phyloP scores from a whole-genome alignment of 2,329 filamentous ascomycete genomes.

The Trichoderma atrobrunneum region DNA sequence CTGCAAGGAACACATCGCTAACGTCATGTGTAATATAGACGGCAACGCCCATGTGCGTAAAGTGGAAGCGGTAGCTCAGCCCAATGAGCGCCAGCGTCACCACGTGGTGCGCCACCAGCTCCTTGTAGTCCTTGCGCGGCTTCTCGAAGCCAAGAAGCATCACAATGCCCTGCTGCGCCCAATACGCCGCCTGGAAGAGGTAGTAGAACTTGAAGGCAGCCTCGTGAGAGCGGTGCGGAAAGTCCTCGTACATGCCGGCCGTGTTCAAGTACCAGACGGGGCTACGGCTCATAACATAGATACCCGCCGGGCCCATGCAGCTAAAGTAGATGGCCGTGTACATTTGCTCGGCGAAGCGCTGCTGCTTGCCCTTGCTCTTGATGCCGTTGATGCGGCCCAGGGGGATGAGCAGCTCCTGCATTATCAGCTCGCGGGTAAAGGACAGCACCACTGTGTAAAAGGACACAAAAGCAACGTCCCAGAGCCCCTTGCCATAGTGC shows the following conservation, averaged over 20 bases:
- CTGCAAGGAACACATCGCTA: slow-evolving; percentile 89
- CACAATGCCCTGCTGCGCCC: slow-evolving; percentile 89
- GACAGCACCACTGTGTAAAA: slow-evolving; percentile 87
- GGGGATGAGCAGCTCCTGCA: slow-evolving; percentile 81
- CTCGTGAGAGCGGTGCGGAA: slow-evolving; percentile 77
- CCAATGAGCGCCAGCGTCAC: slow-evolving; percentile 79
- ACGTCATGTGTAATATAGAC: slow-evolving; percentile 96
- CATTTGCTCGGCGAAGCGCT: slow-evolving; percentile 90
- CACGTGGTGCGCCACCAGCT: slow-evolving; percentile 85
- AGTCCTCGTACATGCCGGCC: slow-evolving; percentile 79
- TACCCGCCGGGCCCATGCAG: slow-evolving; percentile 73
- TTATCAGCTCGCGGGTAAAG: slow-evolving; percentile 90
- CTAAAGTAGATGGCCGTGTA: slow-evolving; percentile 90
- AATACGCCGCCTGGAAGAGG: slow-evolving; percentile 86
- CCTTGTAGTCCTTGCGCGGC: slow-evolving; percentile 88
- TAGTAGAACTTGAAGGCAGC: slow-evolving; percentile 90
- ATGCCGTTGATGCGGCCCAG: slow-evolving; percentile 68
- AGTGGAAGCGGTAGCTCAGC: slow-evolving; percentile 89
- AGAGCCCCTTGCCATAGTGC: slow-evolving; percentile 81
- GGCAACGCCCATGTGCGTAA: slow-evolving; percentile 87
- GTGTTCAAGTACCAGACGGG: slow-evolving; percentile 95
- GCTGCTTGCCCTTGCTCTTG: slow-evolving; percentile 67
- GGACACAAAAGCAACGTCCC: slow-evolving; percentile 78
- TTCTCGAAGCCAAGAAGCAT: slow-evolving; percentile 82
- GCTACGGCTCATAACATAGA: slow-evolving; percentile 84